phyloP scores from a whole-genome alignment of 2,329 filamentous ascomycete genomes.

The Septoria linicola region DNA sequence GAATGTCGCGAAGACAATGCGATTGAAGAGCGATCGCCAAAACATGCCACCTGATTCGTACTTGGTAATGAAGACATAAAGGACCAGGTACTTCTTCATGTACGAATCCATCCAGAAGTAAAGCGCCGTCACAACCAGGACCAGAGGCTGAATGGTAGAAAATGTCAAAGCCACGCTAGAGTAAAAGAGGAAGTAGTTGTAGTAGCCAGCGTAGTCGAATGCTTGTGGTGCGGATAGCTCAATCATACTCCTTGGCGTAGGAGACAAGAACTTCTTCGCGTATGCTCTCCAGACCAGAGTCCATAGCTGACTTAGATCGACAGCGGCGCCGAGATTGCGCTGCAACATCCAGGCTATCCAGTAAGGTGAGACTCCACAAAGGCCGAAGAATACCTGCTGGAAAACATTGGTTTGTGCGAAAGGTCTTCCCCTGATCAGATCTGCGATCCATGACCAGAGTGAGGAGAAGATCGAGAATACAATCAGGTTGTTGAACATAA shows the following conservation, averaged over 20 bases:
- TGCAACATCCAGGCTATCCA: constrained; percentile 95
- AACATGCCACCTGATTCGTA: constrained; percentile 91
- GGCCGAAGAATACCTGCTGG: constrained; percentile 63
- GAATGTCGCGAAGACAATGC: constrained; percentile 79
- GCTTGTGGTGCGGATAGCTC: constrained; percentile 87
- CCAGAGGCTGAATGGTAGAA: constrained; percentile 79
- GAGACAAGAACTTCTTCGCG: constrained; percentile 76
- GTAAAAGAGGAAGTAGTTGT: constrained; percentile 98
- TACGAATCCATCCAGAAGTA: constrained; percentile 87
- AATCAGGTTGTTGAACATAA: constrained; percentile 94
- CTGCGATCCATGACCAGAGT: constrained; percentile 66
- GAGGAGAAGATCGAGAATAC: constrained; percentile 91
- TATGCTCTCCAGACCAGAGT: constrained; percentile 82
- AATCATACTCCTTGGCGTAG: constrained; percentile 87
- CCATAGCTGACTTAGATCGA: constrained; percentile 87
- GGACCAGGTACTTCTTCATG: constrained; percentile 90
- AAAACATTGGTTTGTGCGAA: constrained; percentile 65
- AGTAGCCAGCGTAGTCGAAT: constrained; percentile 95
- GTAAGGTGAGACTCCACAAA: constrained; percentile 82
- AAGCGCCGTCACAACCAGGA: constrained; percentile 78
- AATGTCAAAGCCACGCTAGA: constrained; percentile 85
- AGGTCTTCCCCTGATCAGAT: constrained; percentile 51
- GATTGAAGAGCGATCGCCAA: constrained; percentile 90
- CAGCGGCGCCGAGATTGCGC: constrained; percentile 87
- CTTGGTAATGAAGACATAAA: constrained; percentile 94